phyloP scores from a whole-genome alignment of 1,284 basidiomycete species.

The Apiotrichum domesticum region DNA sequence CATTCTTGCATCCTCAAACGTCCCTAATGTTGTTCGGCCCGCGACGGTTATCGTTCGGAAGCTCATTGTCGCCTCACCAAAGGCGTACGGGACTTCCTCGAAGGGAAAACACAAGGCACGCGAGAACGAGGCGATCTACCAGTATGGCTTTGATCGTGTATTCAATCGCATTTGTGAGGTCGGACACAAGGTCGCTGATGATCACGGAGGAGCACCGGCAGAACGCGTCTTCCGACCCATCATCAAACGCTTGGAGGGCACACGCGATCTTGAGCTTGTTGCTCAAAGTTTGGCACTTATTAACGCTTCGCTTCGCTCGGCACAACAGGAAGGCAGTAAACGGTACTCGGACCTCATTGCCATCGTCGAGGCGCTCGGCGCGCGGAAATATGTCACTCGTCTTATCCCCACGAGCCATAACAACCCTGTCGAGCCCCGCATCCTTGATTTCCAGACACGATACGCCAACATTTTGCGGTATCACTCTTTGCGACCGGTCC shows the following conservation, averaged over 20 bases:
- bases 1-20: slow-evolving; percentile 67
- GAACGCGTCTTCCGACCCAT: slow-evolving; percentile 49
- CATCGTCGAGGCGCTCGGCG: slow-evolving; percentile 65
- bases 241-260: slow-evolving; percentile 65
- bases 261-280: slow-evolving; percentile 73
- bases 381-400: slow-evolving; percentile 78
- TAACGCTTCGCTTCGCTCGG: slow-evolving; percentile 56
- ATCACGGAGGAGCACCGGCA: slow-evolving; percentile 42
- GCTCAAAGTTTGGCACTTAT: slow-evolving; percentile 83
- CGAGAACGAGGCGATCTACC: slow-evolving; percentile 32
- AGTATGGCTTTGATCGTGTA: slow-evolving; percentile 75
- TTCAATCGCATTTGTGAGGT: slow-evolving; percentile 69
- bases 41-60: slow-evolving; percentile 58
- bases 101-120: slow-evolving; percentile 20
- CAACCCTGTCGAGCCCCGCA: slow-evolving; percentile 71
- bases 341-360: slow-evolving; percentile 33
- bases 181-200: slow-evolving; percentile 54
- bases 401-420: slow-evolving; percentile 69
- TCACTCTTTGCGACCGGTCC: slow-evolving; percentile 70
- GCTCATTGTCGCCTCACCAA: slow-evolving; percentile 34
- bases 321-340: slow-evolving; percentile 31
- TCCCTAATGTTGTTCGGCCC: slow-evolving; percentile 90
- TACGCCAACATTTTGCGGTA: slow-evolving; percentile 73
- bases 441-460: slow-evolving; percentile 87
- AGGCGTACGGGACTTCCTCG: slow-evolving; percentile 1